These are phyloP conservation scores for Kandelia obovata DNA, from an alignment of 345 rosid species.

Conservation along the genomic window DNA sequence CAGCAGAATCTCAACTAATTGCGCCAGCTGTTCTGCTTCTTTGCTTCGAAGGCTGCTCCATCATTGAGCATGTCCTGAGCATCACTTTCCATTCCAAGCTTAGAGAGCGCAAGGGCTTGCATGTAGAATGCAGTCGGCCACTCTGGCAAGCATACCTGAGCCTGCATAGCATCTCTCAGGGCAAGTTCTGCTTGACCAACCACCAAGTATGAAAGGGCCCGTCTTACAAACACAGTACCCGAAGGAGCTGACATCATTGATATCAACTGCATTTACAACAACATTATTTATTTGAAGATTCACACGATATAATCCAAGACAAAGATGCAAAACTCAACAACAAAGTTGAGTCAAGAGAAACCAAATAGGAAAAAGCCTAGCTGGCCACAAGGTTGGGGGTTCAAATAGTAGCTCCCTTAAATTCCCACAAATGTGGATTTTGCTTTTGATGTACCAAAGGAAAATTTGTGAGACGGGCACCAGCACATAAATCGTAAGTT, in stretches of 20 bases:
- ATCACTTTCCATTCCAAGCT: slow-evolving; percentile 95
- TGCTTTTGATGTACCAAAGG: no score
- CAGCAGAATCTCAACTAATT: slow-evolving; percentile 5
- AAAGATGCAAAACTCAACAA: no score
- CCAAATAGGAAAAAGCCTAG: no score
- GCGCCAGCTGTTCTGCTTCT: slow-evolving; percentile 85
- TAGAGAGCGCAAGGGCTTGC: slow-evolving; percentile 93
- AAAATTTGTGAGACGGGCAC: no score
- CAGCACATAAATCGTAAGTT: no score
- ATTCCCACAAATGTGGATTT: no score
- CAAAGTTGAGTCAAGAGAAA: no score
- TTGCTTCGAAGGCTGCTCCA: slow-evolving; percentile 83
- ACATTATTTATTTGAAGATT: not conserved
- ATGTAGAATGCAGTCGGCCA: slow-evolving; percentile 98
- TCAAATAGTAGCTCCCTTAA: no score
- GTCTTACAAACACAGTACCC: slow-evolving; percentile 70
- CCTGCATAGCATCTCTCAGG: slow-evolving; percentile 96
- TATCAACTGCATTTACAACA: slow-evolving; percentile 47
- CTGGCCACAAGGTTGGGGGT: no score
- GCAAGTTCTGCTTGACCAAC: slow-evolving; percentile 83
- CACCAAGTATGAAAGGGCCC: slow-evolving; percentile 76
- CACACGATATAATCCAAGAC: no score
- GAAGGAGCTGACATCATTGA: slow-evolving; percentile 83
- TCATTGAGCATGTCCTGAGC: slow-evolving; percentile 99
- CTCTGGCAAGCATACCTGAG: slow-evolving; percentile 90